Base-by-base conservation (phyloP, 192 early-diverging fungal species). In the Cladochytrium replicatum region DNA sequence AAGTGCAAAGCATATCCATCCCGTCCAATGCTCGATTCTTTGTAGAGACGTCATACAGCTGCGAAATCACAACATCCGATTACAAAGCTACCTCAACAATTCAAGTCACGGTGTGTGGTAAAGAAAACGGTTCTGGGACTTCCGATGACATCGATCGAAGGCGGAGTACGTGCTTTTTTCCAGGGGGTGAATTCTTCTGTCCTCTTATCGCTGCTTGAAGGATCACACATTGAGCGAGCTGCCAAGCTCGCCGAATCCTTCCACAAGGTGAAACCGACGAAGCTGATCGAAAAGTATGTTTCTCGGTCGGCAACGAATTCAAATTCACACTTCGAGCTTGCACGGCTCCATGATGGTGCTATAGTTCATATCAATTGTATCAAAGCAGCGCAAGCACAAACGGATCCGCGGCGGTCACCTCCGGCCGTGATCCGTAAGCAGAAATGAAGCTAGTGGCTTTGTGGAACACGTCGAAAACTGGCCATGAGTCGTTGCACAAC, bases 51-150 rank as follows among this genome's bases (percentile, higher is more conserved):
- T 64, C 29, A 48, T 85, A 50, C 68, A 66, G 25, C 46, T 67
- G 67, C 63, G 73, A 27, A 61, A 65, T 58, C 69, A 76, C 2
- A 50, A 80, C 7, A 4, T 29, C 17, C 15, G 48, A 49, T 6
- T 24, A 42, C 4, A 41, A 44, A 15, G 32, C 46, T 52, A 43
- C 41, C 42, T 5, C 57, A 28, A 29, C 54, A 54, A 26, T 76
- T 45, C 52, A 68, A 30, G 53, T 85, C 3, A 54, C 85, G 19
- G 50, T 86, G 17, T 75, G 64, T 32, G 74, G 78, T 15, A 48
- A 59, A 5, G 72, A n/a, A 83, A 26, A 55, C 64, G 4, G 69
- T 90, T 0, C 52, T 82, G 13, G 82, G 77, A 0, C 55, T 88
- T 8, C 50, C 66, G 4, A 73, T 80, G 34, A 76, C 71, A 21